Evolutionary conservation across 2,329 filamentous ascomycete genomes (phyloP), one percentile per base, ranked within the genome.

Genomic region (Paracoccidioides lutzii): DNA sequence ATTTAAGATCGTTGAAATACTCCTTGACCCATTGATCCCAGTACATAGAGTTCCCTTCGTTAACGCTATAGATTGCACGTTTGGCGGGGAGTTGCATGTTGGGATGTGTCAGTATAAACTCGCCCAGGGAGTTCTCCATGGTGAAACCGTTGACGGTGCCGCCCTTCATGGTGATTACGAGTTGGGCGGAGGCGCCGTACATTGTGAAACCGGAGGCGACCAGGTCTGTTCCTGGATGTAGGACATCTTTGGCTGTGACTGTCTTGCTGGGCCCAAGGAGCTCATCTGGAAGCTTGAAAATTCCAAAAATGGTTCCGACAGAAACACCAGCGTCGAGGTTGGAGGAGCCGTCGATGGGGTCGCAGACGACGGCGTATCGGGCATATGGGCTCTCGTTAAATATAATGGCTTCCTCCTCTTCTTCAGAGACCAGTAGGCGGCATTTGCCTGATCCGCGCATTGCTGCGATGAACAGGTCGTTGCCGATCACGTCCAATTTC

Each of bases 401-500:
- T 70, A 84, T 82, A 69, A 98, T 95, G 62, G 88, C 79, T 54
- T 97, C 82, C 61, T 98, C 93, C 72, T 97, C 91, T 70, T 98
- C 93, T 73, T 98, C 93, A 0, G 93, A 98, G n/a, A 98, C 90
- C 40, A 98, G 78, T 57, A 97, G 77, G 53, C 89, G 84, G 70
- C 90, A 93, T 73, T 90, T 90, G 65, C 89, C 90, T 33, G 87
- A 95, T 54, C 88, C 91, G 64, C 82, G 83, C 93, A 98, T 97
- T 60, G 90, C 88, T 59, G 88, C 85, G 68, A 98, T 88, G 77
- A 98, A 98, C 65, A 98, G 80, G 71, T 98, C 93, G 71, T 98
- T 97, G 71, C 90, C 91, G 69, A 98, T 97, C 58, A 98, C 91
- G 71, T 98, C 93, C 60, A 98, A 88, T 78, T 98, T 98, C 83